phyloP scores from a whole-genome alignment of 345 rosid genomes.

The Erysimum cheiranthoides region DNA sequence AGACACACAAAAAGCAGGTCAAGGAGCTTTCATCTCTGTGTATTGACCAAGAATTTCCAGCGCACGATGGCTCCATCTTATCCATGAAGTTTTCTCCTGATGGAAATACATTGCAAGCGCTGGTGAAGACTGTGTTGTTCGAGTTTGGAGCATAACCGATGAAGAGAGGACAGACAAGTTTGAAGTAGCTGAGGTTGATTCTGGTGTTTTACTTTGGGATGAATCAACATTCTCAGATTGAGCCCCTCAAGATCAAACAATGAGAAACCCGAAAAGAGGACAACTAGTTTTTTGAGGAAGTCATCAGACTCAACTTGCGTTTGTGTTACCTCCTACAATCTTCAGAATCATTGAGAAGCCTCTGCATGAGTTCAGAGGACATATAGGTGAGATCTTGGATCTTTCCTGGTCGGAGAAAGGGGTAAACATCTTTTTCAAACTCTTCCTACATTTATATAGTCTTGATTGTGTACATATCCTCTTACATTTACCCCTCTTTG shows the following conservation, averaged over 20 bases:
- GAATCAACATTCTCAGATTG: constrained; percentile 54
- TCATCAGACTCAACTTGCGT: constrained; percentile 64
- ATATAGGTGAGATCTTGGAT: constrained; percentile 69
- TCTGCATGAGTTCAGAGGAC: constrained; percentile 72
- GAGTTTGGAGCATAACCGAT: constrained; percentile 72
- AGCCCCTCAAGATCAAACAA: constrained; percentile 46
- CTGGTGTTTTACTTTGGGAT: constrained; percentile 65
- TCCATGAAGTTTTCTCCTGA: constrained; percentile 78
- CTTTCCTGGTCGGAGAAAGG: constrained; percentile 79
- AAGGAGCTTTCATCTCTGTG: constrained; percentile 71
- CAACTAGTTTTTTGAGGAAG: constrained; percentile 50
- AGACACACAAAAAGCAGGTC: constrained; percentile 52
- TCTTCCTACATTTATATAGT: background rate
- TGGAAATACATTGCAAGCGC: constrained; percentile 70
- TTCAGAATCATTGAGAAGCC: constrained; percentile 69
- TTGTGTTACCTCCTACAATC: constrained; percentile 64
- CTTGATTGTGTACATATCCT: background rate
- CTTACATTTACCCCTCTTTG: constrained; percentile 3
- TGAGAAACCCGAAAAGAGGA: constrained; percentile 48
- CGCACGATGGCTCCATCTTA: constrained; percentile 73
- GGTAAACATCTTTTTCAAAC: constrained; percentile 51
- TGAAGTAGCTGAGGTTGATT: constrained; percentile 51
- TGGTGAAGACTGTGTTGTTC: constrained; percentile 73
- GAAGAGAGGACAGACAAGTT: constrained; percentile 51
- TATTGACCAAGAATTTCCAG: constrained; percentile 69